Evolutionary conservation across 2,329 filamentous ascomycete species (phyloP), one percentile per base, ranked within the genome.

Genomic region (Dryadomyces quercus-mongolicae): DNA sequence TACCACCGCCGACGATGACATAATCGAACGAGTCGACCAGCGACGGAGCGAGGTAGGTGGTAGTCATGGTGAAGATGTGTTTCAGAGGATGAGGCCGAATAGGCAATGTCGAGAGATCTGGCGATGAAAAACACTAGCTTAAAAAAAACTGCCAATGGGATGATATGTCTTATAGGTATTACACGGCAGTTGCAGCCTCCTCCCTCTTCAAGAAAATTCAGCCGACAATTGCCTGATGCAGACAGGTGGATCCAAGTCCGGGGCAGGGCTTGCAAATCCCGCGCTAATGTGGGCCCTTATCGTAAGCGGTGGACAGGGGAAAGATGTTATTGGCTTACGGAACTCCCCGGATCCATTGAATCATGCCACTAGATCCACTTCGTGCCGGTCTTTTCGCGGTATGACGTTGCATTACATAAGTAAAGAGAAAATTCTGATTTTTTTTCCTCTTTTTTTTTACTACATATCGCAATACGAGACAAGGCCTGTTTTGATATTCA

Each of bases 1-100:
- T 93, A 65, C 88, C 88, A 59, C 88, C 88, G 60, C 88, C 88
- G 51, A 93, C 85, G 62, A 93, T 81, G 67, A 93, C 78, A 73
- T 91, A 93, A 77, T 93, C 88, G 71, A 82, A 93, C 71, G 75
- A 76, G 69, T 83, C 74, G 64, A 76, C 75, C 61, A 85, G 82
- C 64, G 77, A 72, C 59, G 78, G 68, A 49, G 85, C 76, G 59
- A 91, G 75, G 55, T 81, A 73, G 60, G 78, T 82, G 59, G 85
- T 91, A 52, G 85, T 87, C 76, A 82, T 84, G 60, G 21, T 53
- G 48, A 13, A 5, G 16, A 38, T 36, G 38, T 43, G n/a, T n/a
- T 45, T 16, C 4, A 20, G 5, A 45, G n/a, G 18, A n/a, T 20
- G 25, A 31, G 25, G 25, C 8, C 25, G 25, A 20, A 45, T 16